A percentile compares a stretch with the other conserved stretches of the same genome.
Evolutionary conservation across 2,329 filamentous ascomycete genomes (phyloP).

Genomic region (Penicillium sumatraense): DNA sequence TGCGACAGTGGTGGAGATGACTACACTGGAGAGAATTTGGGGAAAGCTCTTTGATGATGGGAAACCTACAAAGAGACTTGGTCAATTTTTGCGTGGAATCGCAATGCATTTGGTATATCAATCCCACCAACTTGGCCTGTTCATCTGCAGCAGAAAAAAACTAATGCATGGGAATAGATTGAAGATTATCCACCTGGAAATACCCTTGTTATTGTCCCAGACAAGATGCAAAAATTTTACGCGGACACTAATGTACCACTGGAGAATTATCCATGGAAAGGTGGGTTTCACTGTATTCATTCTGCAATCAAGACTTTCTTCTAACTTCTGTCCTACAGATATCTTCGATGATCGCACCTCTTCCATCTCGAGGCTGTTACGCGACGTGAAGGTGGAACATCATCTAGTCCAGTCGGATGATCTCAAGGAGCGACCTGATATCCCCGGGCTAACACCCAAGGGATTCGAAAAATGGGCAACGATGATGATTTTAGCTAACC

Average conservation of each 20-base stretch:
- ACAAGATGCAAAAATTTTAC: conserved; percentile 78
- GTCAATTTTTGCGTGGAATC: conserved; percentile 73
- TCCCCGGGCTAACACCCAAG: conserved; percentile 68
- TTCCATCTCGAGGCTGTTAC: conserved; percentile 64
- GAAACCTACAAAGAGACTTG: conserved; percentile 68
- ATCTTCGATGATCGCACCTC: conserved; percentile 60
- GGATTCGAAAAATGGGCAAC: conserved; percentile 76
- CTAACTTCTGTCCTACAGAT: conserved; percentile 41
- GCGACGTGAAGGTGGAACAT: conserved; percentile 60
- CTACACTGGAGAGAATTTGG: conserved; percentile 74
- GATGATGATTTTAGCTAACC: conserved; percentile 73
- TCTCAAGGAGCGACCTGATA: conserved; percentile 57
- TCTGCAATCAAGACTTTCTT: not conserved
- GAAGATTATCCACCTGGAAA: conserved; percentile 70
- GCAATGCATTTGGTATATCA: conserved; percentile 69
- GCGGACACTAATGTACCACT: conserved; percentile 64
- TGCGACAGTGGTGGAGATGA: conserved; percentile 54
- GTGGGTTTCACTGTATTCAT: conserved; percentile 42
- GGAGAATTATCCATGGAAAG: conserved; percentile 71
- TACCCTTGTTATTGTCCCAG: conserved; percentile 73
- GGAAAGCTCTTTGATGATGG: conserved; percentile 73
- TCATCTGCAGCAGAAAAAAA: not conserved
- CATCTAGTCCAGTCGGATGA: conserved; percentile 64
- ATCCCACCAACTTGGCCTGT: not conserved
- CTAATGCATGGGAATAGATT: conserved; percentile 55